Evolutionary conservation across 1,284 basidiomycete genomes (phyloP).

Genomic region (Ustilago crameri): DNA sequence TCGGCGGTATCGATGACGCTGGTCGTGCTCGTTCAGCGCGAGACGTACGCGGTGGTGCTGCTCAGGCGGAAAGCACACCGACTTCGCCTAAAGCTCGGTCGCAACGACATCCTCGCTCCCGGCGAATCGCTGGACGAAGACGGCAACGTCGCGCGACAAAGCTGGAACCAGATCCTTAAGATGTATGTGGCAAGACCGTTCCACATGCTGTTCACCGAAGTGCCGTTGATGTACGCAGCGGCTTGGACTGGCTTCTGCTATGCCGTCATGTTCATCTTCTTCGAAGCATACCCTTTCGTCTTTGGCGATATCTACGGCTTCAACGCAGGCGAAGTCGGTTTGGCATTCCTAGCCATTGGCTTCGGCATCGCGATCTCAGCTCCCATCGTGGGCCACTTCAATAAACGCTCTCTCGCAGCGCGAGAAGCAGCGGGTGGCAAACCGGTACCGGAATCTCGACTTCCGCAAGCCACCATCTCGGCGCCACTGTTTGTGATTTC

Average conservation of each 20-base stretch:
- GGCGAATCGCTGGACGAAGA: constrained; percentile 17
- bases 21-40: constrained; percentile 24
- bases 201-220: constrained; percentile 42
- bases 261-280: constrained; percentile 50
- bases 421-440: constrained; percentile 29
- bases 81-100: constrained; percentile 13
- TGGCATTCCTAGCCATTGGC: constrained; percentile 43
- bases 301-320: constrained; percentile 48
- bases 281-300: constrained; percentile 48
- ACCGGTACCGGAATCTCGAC: constrained; percentile 36
- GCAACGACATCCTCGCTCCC: constrained; percentile 23
- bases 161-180: constrained; percentile 25
- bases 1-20: constrained; percentile 27
- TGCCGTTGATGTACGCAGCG: constrained; percentile 44
- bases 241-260: constrained; percentile 47
- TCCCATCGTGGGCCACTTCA: constrained; percentile 37
- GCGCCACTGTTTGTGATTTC: constrained; percentile 34
- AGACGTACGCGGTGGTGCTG: constrained; percentile 49
- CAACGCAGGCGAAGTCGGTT: constrained; percentile 46
- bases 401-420: constrained; percentile 25
- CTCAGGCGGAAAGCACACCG: constrained; percentile 30
- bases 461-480: constrained; percentile 31
- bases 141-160: constrained; percentile 17
- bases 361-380: constrained; percentile 41
- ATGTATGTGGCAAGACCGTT: constrained; percentile 43